These are phyloP conservation scores for Solanum tarijense DNA, from an alignment of 257 asterid genomes.

Conservation along the genomic window DNA sequence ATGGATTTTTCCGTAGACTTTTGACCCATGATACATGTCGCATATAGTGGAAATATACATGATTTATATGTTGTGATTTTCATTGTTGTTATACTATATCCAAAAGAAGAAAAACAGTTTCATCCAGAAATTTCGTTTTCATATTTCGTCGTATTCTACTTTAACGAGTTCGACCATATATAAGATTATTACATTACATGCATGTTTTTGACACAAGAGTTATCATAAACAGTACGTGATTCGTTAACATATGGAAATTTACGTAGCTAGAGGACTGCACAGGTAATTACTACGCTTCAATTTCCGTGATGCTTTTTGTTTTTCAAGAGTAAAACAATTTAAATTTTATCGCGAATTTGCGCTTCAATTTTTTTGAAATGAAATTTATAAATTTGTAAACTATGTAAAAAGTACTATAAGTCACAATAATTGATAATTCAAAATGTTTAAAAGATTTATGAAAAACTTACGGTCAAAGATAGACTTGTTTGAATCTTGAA, in stretches of 20 bases:
- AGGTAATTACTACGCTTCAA: neutral
- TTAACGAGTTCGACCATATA: neutral
- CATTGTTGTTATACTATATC: neutral
- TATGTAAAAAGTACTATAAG: too few relatives aligned
- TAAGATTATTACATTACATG: neutral
- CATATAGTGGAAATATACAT: neutral
- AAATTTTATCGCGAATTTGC: fast-evolving
- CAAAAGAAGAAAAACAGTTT: neutral
- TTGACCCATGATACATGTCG: neutral
- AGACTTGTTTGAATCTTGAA: too few relatives aligned
- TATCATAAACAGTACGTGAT: neutral
- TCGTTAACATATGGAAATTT: neutral
- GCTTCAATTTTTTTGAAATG: too few relatives aligned
- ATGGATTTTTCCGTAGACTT: neutral
- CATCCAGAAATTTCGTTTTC: neutral
- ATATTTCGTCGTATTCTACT: neutral
- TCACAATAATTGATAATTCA: too few relatives aligned
- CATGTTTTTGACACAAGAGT: neutral
- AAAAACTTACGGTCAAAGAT: too few relatives aligned
- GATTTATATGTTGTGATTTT: neutral
- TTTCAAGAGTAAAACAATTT: too few relatives aligned
- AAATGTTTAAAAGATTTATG: too few relatives aligned
- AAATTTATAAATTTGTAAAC: too few relatives aligned
- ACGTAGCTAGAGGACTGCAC: neutral
- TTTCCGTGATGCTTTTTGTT: too few relatives aligned